These are phyloP conservation scores for Saccharomyces kudriavzevii DNA, from an alignment of 805 yeast genomes.

Conservation along the genomic window DNA sequence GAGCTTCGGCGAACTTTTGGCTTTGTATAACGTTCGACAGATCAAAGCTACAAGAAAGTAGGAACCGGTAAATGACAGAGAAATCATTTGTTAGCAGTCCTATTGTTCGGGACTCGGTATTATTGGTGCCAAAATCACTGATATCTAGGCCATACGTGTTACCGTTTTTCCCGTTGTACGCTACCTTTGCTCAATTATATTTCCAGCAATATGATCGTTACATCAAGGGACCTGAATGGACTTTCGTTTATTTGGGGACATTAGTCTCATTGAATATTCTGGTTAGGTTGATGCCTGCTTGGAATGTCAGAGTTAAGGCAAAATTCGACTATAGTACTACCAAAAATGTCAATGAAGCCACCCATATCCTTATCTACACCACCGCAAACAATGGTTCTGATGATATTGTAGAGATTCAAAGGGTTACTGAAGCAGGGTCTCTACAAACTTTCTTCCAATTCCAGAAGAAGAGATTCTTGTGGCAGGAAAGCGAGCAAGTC, in stretches of 20 bases:
- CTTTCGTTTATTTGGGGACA: conserved; percentile 75
- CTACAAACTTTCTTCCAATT: conserved; percentile 66
- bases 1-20: not conserved
- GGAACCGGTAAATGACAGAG: conserved; percentile 10
- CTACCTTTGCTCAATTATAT: conserved; percentile 61
- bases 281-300: conserved; percentile 84
- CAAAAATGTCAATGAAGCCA: conserved; percentile 49
- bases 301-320: conserved; percentile 72
- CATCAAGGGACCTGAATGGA: conserved; percentile 91
- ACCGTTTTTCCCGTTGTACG: conserved; percentile 76
- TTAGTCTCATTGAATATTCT: conserved; percentile 65
- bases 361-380: conserved; percentile 68
- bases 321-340: conserved; percentile 60
- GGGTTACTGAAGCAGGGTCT: conserved; percentile 48
- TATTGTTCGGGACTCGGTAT: conserved; percentile 60
- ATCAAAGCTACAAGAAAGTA: not conserved
- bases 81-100: conserved; percentile 55
- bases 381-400: conserved; percentile 81
- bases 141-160: conserved; percentile 66
- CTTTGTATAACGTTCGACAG: not conserved
- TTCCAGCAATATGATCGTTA: conserved; percentile 63
- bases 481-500: conserved; percentile 40
- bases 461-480: conserved; percentile 87
- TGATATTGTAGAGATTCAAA: conserved; percentile 59
- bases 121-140: conserved; percentile 60